Evolutionary conservation across 2,329 filamentous ascomycete species (phyloP), one percentile per base, ranked within the genome.

Genomic region (Penicillium sclerotigenum): DNA sequence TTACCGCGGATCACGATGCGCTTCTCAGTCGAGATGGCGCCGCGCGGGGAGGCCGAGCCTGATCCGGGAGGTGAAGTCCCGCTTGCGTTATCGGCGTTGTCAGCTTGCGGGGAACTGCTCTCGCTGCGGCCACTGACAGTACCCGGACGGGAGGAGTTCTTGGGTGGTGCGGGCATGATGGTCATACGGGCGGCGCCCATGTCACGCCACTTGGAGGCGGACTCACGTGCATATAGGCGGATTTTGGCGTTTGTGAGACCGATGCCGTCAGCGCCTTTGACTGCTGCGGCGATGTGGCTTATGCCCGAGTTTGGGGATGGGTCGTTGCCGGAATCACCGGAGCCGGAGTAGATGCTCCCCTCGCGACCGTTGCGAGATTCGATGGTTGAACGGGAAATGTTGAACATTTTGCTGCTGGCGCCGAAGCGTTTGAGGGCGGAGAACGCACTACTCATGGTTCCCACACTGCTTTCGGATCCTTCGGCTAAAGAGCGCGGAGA

Each of bases 131-230:
- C 56, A 81, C 84, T 74, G 83, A 83, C 83, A 14, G 71, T 72
- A 10, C 68, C 65, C 1, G 72, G 69, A 10, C 63, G 67, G 18
- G 71, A 68, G 33, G 69, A 54, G 42, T 56, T 65, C 49, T 67
- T 67, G 1, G 71, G 63, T 4, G 72, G 34, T 75, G 83, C 49
- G 80, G 87, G 84, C 70, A 91, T 86, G 66, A 99, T 91, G 16
- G 89, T 90, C 57, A 99, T 78, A 36, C 86, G 81, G 58, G 91
- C 95, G 64, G 90, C 87, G 61, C 94, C 93, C 77, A 92, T 86
- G 70, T 97, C 92, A 59, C 91, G 87, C 94, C 94, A 99, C 71
- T 93, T 93, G 47, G 85, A 85, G 13, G 84, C 80, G 10, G 79
- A 79, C 57, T 91, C 87, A 47, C 93, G 86, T 47, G 90, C 80